Evolutionary conservation across 2,329 filamentous ascomycete genomes (phyloP).

Genomic region (Penicillium rolfsii): DNA sequence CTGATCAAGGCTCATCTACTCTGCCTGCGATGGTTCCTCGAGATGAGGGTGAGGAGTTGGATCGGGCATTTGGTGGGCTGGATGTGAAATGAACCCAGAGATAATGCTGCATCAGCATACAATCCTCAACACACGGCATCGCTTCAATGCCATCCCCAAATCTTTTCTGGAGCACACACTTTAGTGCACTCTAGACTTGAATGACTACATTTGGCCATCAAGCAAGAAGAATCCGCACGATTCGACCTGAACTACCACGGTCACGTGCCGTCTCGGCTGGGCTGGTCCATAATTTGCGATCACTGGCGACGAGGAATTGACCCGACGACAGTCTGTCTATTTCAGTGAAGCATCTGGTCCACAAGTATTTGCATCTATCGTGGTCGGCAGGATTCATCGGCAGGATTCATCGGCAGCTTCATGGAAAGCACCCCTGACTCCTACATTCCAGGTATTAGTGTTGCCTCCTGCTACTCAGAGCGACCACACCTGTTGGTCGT

Average conservation of each 20-base stretch:
- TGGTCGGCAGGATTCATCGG: background rate
- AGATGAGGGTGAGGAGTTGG: constrained; percentile 56
- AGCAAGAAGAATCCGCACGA: background rate
- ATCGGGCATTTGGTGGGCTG: constrained; percentile 57
- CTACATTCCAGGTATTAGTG: constrained; percentile 5
- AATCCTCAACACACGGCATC: background rate
- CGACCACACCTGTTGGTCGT: background rate
- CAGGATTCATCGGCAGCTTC: background rate
- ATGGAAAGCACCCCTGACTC: background rate
- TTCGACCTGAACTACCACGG: background rate
- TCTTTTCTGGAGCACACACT: background rate
- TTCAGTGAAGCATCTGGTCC: no score
- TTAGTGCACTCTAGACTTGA: background rate
- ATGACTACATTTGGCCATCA: background rate
- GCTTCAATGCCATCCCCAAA: background rate
- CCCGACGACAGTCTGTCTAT: background rate
- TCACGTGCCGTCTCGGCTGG: background rate
- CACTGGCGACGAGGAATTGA: background rate
- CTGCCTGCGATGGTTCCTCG: constrained; percentile 47
- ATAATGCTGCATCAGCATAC: background rate
- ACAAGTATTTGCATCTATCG: background rate
- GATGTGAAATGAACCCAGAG: constrained; percentile 46
- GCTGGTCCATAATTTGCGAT: background rate
- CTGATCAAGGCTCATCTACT: constrained; percentile 36
- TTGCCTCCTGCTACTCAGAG: constrained; percentile 24